Base-by-base conservation (phyloP, 306 rosid genomes). In the Leucaena leucocephala region DNA sequence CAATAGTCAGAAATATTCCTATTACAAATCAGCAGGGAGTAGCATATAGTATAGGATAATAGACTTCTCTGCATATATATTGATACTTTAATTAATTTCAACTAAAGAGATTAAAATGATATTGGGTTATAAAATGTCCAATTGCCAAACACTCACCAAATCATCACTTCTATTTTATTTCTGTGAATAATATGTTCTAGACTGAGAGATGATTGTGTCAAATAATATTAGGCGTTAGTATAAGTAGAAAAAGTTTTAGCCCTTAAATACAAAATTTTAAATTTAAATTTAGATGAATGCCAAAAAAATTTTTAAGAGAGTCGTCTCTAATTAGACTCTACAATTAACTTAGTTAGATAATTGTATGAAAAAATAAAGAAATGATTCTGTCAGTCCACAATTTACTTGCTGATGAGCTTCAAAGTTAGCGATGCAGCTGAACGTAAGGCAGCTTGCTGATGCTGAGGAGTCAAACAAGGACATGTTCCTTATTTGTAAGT, bases 11-110 rank as follows among this genome's bases (percentile, higher is more conserved):
- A 61, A 76, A 63, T 50, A 15, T 76, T 76, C 68, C 6, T 21
- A 7, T 68, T 79, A 3, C 61, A 71, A 71, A 45, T 71, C 64
- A 19, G 77, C 27, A 22, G 77, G 48, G 54, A 8, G 21, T 5
- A 5, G 19, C 27, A 1, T 15, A 49, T 15, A 5, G 12, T 34
- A 10, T 39, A n/a, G 44, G 74, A 43, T 3, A 34, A 43, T 44
- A 72, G 68, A 10, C 16, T 45, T 33, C 27, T 7, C 38, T 54
- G 50, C n/a, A 27, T 44, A 27, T 49, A n/a, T 36, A n/a, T 55
- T 49, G 19, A 49, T 49, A 49, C 55, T 49, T 49, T 15, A 49
- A 16, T 17, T 52, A 6, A 3, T 52, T 4, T 54, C 61, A n/a
- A 8, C 34, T 8, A 55, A n/a, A 55, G 17, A 13, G 3, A 48